Conservation (phyloP, 2,329 filamentous ascomycete species). For the Neofusicoccum laricinum region DNA sequence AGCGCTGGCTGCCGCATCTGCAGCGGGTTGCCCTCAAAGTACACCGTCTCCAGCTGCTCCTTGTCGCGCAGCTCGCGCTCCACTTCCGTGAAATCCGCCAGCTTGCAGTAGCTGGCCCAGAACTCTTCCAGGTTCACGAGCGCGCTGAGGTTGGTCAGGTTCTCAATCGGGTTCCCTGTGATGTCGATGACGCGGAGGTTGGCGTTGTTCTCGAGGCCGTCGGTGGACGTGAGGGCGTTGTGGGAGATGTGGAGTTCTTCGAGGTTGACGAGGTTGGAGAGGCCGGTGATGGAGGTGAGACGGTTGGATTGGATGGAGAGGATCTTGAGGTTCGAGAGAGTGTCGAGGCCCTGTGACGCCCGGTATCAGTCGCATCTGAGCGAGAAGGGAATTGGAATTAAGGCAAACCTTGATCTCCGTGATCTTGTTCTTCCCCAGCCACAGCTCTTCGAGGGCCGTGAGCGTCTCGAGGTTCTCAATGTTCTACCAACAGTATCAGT, state of each 20-base stretch:
- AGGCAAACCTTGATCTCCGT: constrained; percentile 64
- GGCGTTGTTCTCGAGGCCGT: constrained; percentile 56
- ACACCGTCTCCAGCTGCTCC: constrained; percentile 78
- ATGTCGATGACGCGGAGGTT: constrained; percentile 77
- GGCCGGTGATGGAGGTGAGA: constrained; percentile 72
- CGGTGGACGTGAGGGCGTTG: constrained; percentile 78
- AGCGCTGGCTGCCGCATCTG: constrained; percentile 76
- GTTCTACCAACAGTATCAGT: constrained; percentile 28
- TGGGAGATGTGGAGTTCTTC: constrained; percentile 96
- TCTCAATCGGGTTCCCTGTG: constrained; percentile 78
- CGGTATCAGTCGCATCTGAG: not conserved
- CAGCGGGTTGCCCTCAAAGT: constrained; percentile 92
- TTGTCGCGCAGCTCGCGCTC: constrained; percentile 77
- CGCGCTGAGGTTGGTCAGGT: constrained; percentile 67
- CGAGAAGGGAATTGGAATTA: not conserved
- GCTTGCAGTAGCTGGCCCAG: constrained; percentile 88
- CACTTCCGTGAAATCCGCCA: constrained; percentile 78
- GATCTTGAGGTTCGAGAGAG: constrained; percentile 75
- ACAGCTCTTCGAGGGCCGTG: constrained; percentile 78
- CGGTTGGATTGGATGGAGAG: constrained; percentile 96
- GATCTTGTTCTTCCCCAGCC: constrained; percentile 97
- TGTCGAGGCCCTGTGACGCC: constrained; percentile 58
- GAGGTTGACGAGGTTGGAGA: constrained; percentile 70
- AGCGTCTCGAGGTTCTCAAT: constrained; percentile 81
- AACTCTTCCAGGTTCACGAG: constrained; percentile 78